Evolutionary conservation across 148 eudicot species (phyloP), one percentile per base, ranked within the genome.

Genomic region (Silene uniflora): DNA sequence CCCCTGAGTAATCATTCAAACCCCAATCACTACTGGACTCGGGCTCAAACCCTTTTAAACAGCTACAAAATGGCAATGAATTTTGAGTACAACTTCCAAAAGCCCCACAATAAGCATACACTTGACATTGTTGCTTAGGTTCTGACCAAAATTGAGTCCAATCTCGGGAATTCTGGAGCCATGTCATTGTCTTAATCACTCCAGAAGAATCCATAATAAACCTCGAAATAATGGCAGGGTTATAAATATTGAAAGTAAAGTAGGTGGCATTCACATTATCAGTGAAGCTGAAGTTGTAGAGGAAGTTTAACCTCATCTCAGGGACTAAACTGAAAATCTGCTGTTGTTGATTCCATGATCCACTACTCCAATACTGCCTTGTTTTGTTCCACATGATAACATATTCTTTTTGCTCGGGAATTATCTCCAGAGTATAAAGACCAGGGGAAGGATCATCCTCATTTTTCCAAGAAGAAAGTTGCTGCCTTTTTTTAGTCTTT

Each of bases 191-290:
- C 80, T 76, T 74, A 8, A 85, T 17, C 24, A 76, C 79, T 59
- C 91, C 91, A 7, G 82, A 77, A n/a, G 54, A 32, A 74, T 80
- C 82, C 76, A 86, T 78, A 13, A 81, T 29, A 16, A 85, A 82
- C 62, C 87, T 75, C 1, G 91, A 79, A 67, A 82, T 76, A 16
- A 72, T 49, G 16, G 85, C 21, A 46, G 83, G 61, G 77, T 85
- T 35, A 19, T 79, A 59, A 6, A 80, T 14, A n/a, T 82, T 69
- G 55, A 84, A 85, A 0, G 77, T 80, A 63, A 88, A 83, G 73
- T 86, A 88, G 46, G 81, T 81, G 85, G 83, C 89, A 39, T 88
- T 88, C 3, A 12, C 71, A 27, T 47, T 83, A 76, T 67, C 85
- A n/a, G 46, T 75, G 62, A n/a, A 71, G 10, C 69, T 62, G 21